Conservation (phyloP, 768 basidiomycete genomes). For the Coprinopsis sp. region DNA sequence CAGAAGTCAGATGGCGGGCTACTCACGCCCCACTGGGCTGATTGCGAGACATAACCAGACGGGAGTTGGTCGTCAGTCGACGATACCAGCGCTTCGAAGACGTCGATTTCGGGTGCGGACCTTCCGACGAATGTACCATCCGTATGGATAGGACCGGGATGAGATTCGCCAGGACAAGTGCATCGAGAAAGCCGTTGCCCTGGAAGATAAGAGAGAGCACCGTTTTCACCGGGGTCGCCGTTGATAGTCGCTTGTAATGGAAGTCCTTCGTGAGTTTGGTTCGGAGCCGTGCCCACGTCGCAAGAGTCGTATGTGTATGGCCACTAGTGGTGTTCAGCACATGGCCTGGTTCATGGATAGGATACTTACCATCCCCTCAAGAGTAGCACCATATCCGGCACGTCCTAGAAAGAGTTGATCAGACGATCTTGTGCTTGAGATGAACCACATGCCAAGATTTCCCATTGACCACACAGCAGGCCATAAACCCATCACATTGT, state of each 20-base stretch:
- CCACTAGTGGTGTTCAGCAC: constrained; percentile 44
- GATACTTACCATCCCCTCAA: constrained; percentile 66
- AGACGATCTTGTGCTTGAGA: constrained; percentile 1
- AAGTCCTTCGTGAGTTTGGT: constrained; percentile 69
- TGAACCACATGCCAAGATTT: constrained; percentile 50
- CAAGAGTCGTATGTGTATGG: constrained; percentile 82
- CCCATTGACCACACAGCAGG: constrained; percentile 81
- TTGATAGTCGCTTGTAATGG: constrained; percentile 57
- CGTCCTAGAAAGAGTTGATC: constrained; percentile 42
- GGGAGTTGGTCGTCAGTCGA: constrained; percentile 29
- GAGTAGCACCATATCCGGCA: constrained; percentile 81
- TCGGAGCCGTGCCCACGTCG: constrained; percentile 87
- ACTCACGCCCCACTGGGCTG: constrained; percentile 75
- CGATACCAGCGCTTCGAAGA: constrained; percentile 74
- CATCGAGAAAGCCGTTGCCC: constrained; percentile 87
- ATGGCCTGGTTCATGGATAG: background rate
- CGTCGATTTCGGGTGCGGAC: constrained; percentile 85
- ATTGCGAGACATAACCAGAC: constrained; percentile 69
- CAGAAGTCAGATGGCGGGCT: constrained; percentile 4
- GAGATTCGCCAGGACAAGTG: constrained; percentile 80
- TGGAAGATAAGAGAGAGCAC: constrained; percentile 73
- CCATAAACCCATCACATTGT: constrained; percentile 67
- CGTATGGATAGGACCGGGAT: constrained; percentile 77
- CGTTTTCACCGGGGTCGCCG: constrained; percentile 52
- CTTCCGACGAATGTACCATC: constrained; percentile 83